Conservation (phyloP, 306 rosid species). For the Prunus dulcis region DNA sequence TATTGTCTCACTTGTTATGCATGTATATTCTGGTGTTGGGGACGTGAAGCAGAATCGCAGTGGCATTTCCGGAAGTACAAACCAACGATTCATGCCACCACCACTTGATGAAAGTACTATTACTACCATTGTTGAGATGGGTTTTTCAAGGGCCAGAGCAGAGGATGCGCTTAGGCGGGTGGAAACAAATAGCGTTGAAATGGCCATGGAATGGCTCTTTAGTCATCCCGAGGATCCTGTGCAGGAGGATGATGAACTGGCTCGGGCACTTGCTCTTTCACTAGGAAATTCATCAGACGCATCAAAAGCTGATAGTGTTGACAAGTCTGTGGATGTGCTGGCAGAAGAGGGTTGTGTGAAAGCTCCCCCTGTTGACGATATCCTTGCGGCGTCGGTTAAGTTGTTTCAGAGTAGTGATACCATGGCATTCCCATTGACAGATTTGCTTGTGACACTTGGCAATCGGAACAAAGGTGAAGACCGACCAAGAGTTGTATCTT, state of each 20-base stretch:
- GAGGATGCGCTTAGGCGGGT: conserved; percentile 97
- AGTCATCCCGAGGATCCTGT: conserved; percentile 97
- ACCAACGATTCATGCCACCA: conserved; percentile 73
- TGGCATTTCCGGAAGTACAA: conserved; percentile 63
- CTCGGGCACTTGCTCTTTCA: conserved; percentile 91
- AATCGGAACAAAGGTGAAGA: conserved; percentile 88
- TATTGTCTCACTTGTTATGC: conserved; percentile 79
- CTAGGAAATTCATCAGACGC: conserved; percentile 89
- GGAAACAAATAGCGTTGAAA: conserved; percentile 95
- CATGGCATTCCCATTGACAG: conserved; percentile 85
- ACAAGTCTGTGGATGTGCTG: conserved; percentile 68
- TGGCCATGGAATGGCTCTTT: conserved; percentile 99
- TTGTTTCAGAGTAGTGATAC: conserved; percentile 85
- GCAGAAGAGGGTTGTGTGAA: conserved; percentile 71
- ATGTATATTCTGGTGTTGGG: conserved; percentile 93
- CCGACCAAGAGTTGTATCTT: conserved; percentile 77
- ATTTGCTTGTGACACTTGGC: conserved; percentile 86
- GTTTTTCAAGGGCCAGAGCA: conserved; percentile 95
- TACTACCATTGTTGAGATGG: conserved; percentile 93
- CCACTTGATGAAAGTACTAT: conserved; percentile 94
- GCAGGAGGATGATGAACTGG: conserved; percentile 99
- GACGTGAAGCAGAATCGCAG: conserved; percentile 80
- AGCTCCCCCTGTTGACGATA: conserved; percentile 90
- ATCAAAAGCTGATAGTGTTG: conserved; percentile 68
- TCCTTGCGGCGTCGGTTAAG: conserved; percentile 72